Evolutionary conservation across 495 filamentous ascomycete species (phyloP), one percentile per base, ranked within the genome.

Genomic region (Penicillium manginii): DNA sequence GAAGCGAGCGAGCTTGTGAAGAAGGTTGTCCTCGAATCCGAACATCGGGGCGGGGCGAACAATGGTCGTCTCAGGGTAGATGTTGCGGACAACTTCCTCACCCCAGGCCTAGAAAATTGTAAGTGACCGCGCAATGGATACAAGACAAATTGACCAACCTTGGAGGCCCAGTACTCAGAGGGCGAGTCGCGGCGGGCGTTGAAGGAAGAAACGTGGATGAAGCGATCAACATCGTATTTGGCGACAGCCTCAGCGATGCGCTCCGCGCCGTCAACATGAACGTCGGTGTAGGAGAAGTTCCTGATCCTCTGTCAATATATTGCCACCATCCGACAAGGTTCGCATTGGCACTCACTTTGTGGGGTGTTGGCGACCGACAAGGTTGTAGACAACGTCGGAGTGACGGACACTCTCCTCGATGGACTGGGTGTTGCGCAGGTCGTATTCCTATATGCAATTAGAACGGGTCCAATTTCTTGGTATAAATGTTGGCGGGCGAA

Each of bases 51-150:
- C 89, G 39, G 94, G 94, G 49, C 94, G 87, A 63, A 99, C 94
- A 67, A 99, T 96, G 50, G 96, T 99, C 18, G 94, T 96, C 75
- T 99, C 94, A 12, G 94, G 96, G 80, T 93, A 99, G 73, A 99
- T 96, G 57, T 82, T 84, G 57, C 93, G 88, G 40, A 84, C 93
- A 18, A 93, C 84, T 67, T 88, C 80, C 78, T 99, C 94, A 60
- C 88, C 91, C 68, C 81, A 84, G 43, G 78, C 92, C 88, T 91
- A 51, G 32, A 53, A 21, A n/a, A 29, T 22, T 15, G 57, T 73
- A 40, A 72, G 67, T 45, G 68, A 52, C 29, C 43, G 29, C 42
- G 18, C 14, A 12, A 18, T 18, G 4, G 14, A 4, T 11, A 11
- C 15, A n/a, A 26, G 17, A 43, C 46, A 2, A 10, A 1, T 14